Base-by-base conservation (phyloP, 2,329 filamentous ascomycete genomes). In the Ophiostoma australiae region DNA sequence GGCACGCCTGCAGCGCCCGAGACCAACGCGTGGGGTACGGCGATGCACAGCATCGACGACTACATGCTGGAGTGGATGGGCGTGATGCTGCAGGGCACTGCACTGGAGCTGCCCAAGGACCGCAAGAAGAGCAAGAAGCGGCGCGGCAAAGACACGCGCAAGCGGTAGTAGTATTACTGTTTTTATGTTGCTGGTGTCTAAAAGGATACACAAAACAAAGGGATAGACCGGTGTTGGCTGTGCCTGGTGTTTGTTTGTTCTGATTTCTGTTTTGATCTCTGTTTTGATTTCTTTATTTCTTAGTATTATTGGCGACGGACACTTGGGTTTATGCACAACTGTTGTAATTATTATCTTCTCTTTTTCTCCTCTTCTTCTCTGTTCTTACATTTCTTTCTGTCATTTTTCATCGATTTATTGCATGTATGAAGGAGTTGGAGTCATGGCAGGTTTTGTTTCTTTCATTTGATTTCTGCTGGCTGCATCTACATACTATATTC, bases 1-100 rank as follows among this genome's bases (percentile, higher is more conserved):
- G 81, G 0, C 1, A 39, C 74, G 81, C 27, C 80, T 80, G 74
- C 37, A 15, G n/a, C 13, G 4, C 44, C 82, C 0, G 88, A 90
- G 4, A 39, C 27, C 17, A 89, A 89, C 73, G 87, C 87, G 0
- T 89, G 83, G 81, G 88, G 86, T 6, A 83, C 81, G 55, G 82
- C 78, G 70, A 84, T 90, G 72, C 81, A 81, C 69, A 88, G 86
- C 58, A 87, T 93, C 71, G 92, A 94, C 77, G 89, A 93, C 69
- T 93, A 91, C 77, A 90, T 95, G 85, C 81, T 95, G 69, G 81
- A 82, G 48, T 86, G 87, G 71, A 92, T 94, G 88, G 84, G 85
- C 66, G 88, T 81, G 74, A 82, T 84, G 77, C 81, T 90, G 31
- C 85, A 86, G 75, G 82, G 85, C 67, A 87, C 86, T 33, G 83